Evolutionary conservation across 2,329 filamentous ascomycete genomes (phyloP), one percentile per base, ranked within the genome.

Genomic region (Helicocarpus griseus): DNA sequence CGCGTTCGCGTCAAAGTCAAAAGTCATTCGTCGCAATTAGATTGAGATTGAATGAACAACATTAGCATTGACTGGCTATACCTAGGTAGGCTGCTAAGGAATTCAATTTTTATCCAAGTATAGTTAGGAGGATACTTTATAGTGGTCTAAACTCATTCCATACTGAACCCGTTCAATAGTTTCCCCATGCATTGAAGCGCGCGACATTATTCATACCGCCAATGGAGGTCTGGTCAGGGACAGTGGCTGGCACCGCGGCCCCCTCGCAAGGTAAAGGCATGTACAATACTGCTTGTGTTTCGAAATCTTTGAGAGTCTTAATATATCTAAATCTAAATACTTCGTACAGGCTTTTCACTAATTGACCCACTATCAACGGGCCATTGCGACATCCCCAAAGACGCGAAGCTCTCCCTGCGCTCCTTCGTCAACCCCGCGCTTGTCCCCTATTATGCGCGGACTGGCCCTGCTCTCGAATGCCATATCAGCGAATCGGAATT

Each of bases 351-450:
- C 8, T 46, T 58, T 22, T 46, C 63, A 50, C 54, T 72, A 19
- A 49, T 69, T 39, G 63, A 69, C 52, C 57, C 62, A 38, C 61
- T 59, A 17, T 61, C 65, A 22, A 61, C 59, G 49, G 61, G 61
- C 55, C 65, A 68, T 53, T 62, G 60, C 33, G 61, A 66, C 52
- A 54, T 70, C 54, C 57, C 60, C 9, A 69, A 63, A 54, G 59
- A 63, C 31, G 60, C 64, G 4, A 65, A 55, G 19, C 61, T 72
- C 8, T 57, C 54, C 19, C 52, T 71, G 24, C 61, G 60, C 29
- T 62, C 62, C 53, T 68, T 69, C 29, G 68, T 72, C 26, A 68
- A 71, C 28, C 69, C 69, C 5, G 59, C 64, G n/a, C 58, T 69
- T 9, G 65, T 72, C 26, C 69, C 69, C 28, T 58, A 71, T 4